Evolutionary conservation across 306 rosid genomes (phyloP).

Genomic region (Elaeagnus macrophylla): DNA sequence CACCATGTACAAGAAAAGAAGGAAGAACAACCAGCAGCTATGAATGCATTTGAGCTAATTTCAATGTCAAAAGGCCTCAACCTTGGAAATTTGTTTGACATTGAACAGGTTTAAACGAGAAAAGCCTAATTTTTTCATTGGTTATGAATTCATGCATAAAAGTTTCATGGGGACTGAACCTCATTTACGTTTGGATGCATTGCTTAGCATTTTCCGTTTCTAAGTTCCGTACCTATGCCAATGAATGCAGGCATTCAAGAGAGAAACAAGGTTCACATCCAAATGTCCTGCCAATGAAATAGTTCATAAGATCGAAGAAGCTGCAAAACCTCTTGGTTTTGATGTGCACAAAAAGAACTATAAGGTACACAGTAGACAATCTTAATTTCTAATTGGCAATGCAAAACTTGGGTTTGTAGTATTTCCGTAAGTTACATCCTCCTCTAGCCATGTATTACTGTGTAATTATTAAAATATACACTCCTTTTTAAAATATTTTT

Average conservation of each 20-base stretch:
- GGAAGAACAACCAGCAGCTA: slow-evolving; percentile 86
- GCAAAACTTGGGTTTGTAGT: not conserved
- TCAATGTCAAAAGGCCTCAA: slow-evolving; percentile 96
- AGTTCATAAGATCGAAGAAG: slow-evolving; percentile 85
- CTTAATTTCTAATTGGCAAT: not conserved
- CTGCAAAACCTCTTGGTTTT: slow-evolving; percentile 96
- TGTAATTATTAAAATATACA: too few species aligned
- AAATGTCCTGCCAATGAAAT: slow-evolving; percentile 81
- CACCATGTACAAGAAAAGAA: slow-evolving; percentile 86
- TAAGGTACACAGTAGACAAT: slow-evolving; percentile 63
- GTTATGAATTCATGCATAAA: too few species aligned
- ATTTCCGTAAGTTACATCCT: too few species aligned
- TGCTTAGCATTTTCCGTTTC: not conserved
- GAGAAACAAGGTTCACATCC: slow-evolving; percentile 97
- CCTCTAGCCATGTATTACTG: too few species aligned
- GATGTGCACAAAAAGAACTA: slow-evolving; percentile 93
- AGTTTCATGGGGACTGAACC: too few species aligned
- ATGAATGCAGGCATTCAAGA: slow-evolving; percentile 62
- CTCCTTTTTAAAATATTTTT: too few species aligned
- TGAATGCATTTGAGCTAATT: slow-evolving; percentile 93
- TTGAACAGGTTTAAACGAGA: slow-evolving; percentile 74
- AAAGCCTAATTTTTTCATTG: too few species aligned
- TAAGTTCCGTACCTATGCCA: not conserved
- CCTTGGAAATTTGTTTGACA: slow-evolving; percentile 82
- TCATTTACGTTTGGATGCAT: too few species aligned